These are phyloP conservation scores for Lactarius sanguifluus DNA, from an alignment of 768 basidiomycete genomes.

Conservation along the genomic window DNA sequence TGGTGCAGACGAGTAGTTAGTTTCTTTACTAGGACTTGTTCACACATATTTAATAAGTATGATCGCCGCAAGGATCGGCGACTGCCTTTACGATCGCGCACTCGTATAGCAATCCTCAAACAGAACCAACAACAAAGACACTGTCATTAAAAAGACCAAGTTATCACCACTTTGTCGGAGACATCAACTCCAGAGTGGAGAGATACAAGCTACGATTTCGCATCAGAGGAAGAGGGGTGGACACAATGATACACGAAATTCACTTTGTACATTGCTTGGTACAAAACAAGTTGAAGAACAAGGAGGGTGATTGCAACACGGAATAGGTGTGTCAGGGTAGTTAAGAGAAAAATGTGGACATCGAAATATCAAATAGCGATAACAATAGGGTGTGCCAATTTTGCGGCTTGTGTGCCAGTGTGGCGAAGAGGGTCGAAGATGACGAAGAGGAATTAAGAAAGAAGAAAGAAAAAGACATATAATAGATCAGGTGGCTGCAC, in stretches of 20 bases:
- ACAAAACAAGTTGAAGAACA: constrained; percentile 23
- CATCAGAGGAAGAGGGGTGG: background rate
- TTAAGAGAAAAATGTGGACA: background rate
- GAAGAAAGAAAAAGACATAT: background rate
- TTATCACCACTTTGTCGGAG: background rate
- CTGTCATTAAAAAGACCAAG: background rate
- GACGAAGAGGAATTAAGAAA: constrained; percentile 5
- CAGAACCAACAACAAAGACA: background rate
- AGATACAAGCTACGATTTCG: constrained; percentile 13
- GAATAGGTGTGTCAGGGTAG: background rate
- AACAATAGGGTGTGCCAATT: constrained; percentile 19
- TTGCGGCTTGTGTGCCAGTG: background rate
- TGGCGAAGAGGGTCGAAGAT: constrained; percentile 4
- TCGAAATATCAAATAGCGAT: constrained; percentile 25
- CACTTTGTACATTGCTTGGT: constrained; percentile 3
- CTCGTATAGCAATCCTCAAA: background rate
- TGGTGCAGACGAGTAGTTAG: constrained; percentile 64
- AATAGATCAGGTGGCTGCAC: constrained; percentile 45
- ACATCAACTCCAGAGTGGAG: background rate
- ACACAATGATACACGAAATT: constrained; percentile 7
- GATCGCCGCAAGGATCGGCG: background rate
- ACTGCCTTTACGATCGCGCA: background rate
- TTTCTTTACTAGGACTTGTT: background rate
- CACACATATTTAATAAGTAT: constrained; percentile 21
- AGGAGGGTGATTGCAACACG: constrained; percentile 1